A percentile compares a stretch with the other conserved stretches of the same genome.
Evolutionary conservation across 2,329 filamentous ascomycete species (phyloP).

Genomic region (Tetracladium maxilliforme): DNA sequence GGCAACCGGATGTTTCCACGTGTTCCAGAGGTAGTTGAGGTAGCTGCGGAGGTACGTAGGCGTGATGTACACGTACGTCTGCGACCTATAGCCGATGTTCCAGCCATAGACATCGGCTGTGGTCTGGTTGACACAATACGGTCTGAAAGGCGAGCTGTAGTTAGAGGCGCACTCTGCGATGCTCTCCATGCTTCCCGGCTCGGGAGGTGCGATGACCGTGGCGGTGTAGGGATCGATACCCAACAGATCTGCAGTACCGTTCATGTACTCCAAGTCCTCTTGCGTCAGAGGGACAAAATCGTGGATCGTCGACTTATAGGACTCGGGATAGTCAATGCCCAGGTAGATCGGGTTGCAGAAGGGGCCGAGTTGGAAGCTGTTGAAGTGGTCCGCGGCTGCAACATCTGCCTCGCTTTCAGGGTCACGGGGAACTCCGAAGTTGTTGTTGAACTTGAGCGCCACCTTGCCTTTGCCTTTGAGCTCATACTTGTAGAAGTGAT

Average conservation of each 20-base stretch:
- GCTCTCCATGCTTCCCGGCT: too few species aligned
- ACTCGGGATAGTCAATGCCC: slow-evolving; percentile 31
- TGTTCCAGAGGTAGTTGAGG: slow-evolving; percentile 43
- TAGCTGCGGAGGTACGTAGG: slow-evolving; percentile 40
- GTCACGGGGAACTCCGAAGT: slow-evolving; percentile 32
- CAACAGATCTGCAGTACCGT: slow-evolving; percentile 36
- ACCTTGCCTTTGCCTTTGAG: slow-evolving; percentile 33
- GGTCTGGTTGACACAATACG: slow-evolving; percentile 35
- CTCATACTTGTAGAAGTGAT: slow-evolving; percentile 37
- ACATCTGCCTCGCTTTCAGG: slow-evolving; percentile 10
- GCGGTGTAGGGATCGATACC: slow-evolving; percentile 44
- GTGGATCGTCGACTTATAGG: slow-evolving; percentile 25
- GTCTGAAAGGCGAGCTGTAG: slow-evolving; percentile 25
- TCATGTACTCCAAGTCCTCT: slow-evolving; percentile 30
- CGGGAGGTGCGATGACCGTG: slow-evolving; percentile 32
- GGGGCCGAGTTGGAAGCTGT: slow-evolving; percentile 29
- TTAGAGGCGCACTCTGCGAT: slow-evolving; percentile 32
- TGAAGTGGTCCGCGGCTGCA: slow-evolving; percentile 14
- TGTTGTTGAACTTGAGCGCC: slow-evolving; percentile 21
- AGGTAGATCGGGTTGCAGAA: slow-evolving; percentile 38
- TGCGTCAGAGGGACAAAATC: slow-evolving; percentile 29
- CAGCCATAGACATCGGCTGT: slow-evolving; percentile 31
- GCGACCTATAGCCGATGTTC: slow-evolving; percentile 40
- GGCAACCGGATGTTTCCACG: slow-evolving; percentile 30
- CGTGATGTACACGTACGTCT: slow-evolving; percentile 41